Base-by-base conservation (phyloP, 306 rosid species). In the Lathyrus tuberosus region DNA sequence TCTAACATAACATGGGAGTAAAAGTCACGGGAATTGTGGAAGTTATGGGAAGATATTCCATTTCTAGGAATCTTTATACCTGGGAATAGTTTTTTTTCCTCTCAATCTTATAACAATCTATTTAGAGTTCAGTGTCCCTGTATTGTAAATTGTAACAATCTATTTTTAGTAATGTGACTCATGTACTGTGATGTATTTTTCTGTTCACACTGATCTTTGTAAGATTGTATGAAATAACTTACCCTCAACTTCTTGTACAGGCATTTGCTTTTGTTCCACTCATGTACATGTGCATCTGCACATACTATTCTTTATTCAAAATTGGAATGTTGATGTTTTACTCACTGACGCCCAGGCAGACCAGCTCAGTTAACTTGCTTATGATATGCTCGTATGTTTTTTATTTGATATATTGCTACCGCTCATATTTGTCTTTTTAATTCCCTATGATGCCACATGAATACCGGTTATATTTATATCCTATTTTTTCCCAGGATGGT, bases 211-310 rank as follows among this genome's bases (percentile, higher is more conserved):
- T 52, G 51, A 69, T 64, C 30, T 69, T 66, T 66, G 44, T 72
- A 78, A 52, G 48, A 22, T 44, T 62, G 69, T 67, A 65, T 56
- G 64, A 73, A 47, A 48, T 69, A 44, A 75, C 71, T 73, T 74
- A 48, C 62, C 28, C 60, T 69, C 56, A 62, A 71, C 77, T 74
- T 75, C 20, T 78, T 53, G 24, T 75, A 37, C 88, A 90, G 98
- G 90, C 83, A 61, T 85, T 88, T 81, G 97, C 98, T 48, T 93
- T 86, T 74, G 85, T 90, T 81, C 98, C 98, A 78, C 86, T 93
- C 76, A 85, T 90, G 97, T 93, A 93, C 79, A 93, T 90, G 98
- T 93, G 98, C 83, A 68, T 93, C 66, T 93, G 98, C 86, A 93
- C 98, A 51, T 93, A 93, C 78, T 93, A 90, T 86, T 93, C 98